Percentiles rank a stretch among this genome's conserved stretches.
Evolutionary conservation across 78 protist species (phyloP).

Genomic region (Polysphondylium violaceum): DNA sequence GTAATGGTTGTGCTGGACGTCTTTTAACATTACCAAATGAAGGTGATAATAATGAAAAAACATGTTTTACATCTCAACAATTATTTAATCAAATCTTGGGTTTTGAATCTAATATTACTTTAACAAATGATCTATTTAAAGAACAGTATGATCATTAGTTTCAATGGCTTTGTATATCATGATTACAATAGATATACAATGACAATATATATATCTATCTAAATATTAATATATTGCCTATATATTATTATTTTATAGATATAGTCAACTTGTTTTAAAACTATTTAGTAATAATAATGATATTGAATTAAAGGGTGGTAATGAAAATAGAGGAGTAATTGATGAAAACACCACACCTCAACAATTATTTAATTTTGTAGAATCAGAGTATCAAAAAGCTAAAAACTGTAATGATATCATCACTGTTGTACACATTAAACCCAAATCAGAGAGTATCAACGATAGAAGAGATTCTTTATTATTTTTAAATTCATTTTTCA

Average conservation of each 20-base stretch:
- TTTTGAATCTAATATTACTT: background rate
- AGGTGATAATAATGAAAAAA: background rate
- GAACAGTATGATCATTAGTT: constrained; percentile 57
- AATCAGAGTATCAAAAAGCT: background rate
- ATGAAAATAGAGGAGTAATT: background rate
- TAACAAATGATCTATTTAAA: constrained; percentile 2
- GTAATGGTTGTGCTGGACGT: constrained; percentile 74
- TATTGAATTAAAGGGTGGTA: background rate
- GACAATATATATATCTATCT: too few relatives aligned
- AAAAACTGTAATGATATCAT: background rate
- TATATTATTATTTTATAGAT: background rate
- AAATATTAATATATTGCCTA: too few relatives aligned
- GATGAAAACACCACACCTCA: too few relatives aligned
- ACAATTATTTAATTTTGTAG: too few relatives aligned
- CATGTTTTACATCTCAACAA: too few relatives aligned
- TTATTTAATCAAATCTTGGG: constrained; percentile 57
- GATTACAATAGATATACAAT: background rate
- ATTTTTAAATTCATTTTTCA: background rate
- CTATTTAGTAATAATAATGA: constrained; percentile 16
- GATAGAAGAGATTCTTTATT: background rate
- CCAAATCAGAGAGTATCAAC: background rate
- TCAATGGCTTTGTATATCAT: too few relatives aligned
- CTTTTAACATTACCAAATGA: background rate
- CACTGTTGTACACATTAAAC: constrained; percentile 10
- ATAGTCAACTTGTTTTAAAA: constrained; percentile 25